Conservation (phyloP, 2,329 filamentous ascomycete genomes). For the Aspergillus sp. region DNA sequence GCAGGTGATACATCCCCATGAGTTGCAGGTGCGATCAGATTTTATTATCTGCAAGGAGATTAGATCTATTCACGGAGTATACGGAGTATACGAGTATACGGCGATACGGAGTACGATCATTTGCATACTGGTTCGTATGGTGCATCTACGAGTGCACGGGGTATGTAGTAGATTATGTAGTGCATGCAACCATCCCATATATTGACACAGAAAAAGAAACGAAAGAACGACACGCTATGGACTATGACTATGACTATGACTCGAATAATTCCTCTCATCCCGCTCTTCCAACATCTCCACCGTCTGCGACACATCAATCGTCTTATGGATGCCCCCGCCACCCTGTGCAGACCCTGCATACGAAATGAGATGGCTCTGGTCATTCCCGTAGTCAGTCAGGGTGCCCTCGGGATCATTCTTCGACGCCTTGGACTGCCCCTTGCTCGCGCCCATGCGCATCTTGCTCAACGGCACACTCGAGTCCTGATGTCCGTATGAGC, state of each 20-base stretch:
- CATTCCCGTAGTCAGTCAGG: slow-evolving; percentile 16
- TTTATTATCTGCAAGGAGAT: too few relatives aligned
- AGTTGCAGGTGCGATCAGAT: too few relatives aligned
- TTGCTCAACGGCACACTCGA: slow-evolving; percentile 23
- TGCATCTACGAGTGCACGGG: too few relatives aligned
- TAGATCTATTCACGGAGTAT: too few relatives aligned
- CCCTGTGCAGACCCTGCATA: slow-evolving; percentile 15
- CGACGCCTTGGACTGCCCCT: slow-evolving; percentile 10
- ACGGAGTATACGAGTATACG: too few relatives aligned
- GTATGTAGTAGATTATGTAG: too few relatives aligned
- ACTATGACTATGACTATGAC: not conserved
- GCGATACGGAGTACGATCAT: too few relatives aligned
- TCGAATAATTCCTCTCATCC: not conserved
- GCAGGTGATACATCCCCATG: too few relatives aligned
- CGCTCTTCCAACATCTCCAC: slow-evolving; percentile 12
- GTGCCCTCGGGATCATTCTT: slow-evolving; percentile 11
- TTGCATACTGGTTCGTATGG: too few relatives aligned
- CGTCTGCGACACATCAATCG: slow-evolving; percentile 17
- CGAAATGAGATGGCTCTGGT: slow-evolving; percentile 27
- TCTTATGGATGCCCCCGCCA: slow-evolving; percentile 14
- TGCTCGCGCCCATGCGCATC: slow-evolving; percentile 11
- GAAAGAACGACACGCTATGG: not conserved
- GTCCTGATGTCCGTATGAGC: slow-evolving; percentile 20
- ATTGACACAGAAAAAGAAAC: too few relatives aligned
- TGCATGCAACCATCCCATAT: too few relatives aligned